A percentile compares a stretch with the other conserved stretches of the same genome.
Evolutionary conservation across 768 basidiomycete genomes (phyloP).

Genomic region (Boletus pseudopeckii): DNA sequence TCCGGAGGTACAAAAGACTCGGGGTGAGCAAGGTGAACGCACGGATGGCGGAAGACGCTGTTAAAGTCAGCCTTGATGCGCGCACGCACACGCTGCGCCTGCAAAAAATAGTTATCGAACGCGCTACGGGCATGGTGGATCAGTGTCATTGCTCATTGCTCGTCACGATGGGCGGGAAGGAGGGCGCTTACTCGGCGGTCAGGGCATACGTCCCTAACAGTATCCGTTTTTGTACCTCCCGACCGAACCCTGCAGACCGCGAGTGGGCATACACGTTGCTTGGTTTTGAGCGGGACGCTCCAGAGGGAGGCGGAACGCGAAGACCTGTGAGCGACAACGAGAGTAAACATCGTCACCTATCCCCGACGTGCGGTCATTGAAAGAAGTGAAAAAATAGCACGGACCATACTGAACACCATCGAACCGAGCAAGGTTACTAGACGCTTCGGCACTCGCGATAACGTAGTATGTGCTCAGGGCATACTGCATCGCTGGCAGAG

Average conservation of each 20-base stretch:
- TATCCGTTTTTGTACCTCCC: constrained; percentile 83
- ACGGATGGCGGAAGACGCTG: constrained; percentile 57
- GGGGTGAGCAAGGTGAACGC: constrained; percentile 39
- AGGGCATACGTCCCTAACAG: constrained; percentile 89
- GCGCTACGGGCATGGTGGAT: constrained; percentile 48
- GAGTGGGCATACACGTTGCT: constrained; percentile 60
- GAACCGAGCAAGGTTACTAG: constrained; percentile 86
- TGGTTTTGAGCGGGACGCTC: constrained; percentile 45
- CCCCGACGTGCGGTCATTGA: not conserved
- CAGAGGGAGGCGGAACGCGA: constrained; percentile 43
- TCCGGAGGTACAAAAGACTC: not conserved
- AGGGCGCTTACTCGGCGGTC: constrained; percentile 72
- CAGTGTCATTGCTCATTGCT: not conserved
- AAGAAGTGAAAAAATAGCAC: constrained; percentile 14
- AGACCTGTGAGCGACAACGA: constrained; percentile 38
- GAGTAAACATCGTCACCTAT: not conserved
- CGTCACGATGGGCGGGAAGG: not conserved
- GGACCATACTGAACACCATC: constrained; percentile 87
- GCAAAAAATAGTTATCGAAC: constrained; percentile 97
- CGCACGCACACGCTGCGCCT: constrained; percentile 80
- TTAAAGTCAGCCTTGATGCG: constrained; percentile 73
- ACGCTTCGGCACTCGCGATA: constrained; percentile 91
- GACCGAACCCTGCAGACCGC: constrained; percentile 71
- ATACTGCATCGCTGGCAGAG: constrained; percentile 63
- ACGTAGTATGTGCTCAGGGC: constrained; percentile 95